phyloP scores from a whole-genome alignment of 805 yeast species.

The Zygotorulaspora danielsina region DNA sequence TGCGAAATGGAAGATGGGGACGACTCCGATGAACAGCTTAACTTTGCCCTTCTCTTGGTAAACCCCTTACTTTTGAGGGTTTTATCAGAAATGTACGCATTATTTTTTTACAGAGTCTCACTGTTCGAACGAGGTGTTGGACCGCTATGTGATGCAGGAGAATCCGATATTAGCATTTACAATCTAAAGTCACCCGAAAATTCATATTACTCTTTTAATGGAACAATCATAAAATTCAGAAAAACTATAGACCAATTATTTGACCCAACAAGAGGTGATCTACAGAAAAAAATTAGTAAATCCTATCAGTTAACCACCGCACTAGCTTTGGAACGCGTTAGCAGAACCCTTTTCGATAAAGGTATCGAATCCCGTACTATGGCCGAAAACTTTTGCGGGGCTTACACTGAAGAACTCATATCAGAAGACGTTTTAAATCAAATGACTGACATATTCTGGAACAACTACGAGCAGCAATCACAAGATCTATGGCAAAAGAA shows the following conservation, averaged over 20 bases:
- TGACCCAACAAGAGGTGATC: slow-evolving; percentile 8
- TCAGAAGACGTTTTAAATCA: slow-evolving; percentile 17
- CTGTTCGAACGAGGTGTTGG: slow-evolving; percentile 20
- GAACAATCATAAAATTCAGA: slow-evolving; percentile 14
- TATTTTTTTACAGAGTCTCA: slow-evolving; percentile 22
- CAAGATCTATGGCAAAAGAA: slow-evolving; percentile 21
- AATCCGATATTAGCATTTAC: slow-evolving; percentile 7
- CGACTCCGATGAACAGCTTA: slow-evolving; percentile 3
- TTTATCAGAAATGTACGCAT: slow-evolving; percentile 24
- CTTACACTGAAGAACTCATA: slow-evolving; percentile 8
- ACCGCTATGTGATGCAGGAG: slow-evolving; percentile 11
- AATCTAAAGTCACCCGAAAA: slow-evolving; percentile 13
- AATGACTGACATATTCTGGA: slow-evolving; percentile 20
- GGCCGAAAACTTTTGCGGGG: slow-evolving; percentile 16
- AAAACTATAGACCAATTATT: slow-evolving; percentile 20
- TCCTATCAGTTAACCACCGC: slow-evolving; percentile 21
- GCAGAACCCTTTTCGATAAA: slow-evolving; percentile 22
- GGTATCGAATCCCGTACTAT: slow-evolving; percentile 21
- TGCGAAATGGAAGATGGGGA: slow-evolving; percentile 11
- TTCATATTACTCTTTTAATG: slow-evolving; percentile 15
- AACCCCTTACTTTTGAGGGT: slow-evolving; percentile 23
- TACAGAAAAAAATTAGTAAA: slow-evolving; percentile 13
- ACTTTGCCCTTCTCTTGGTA: slow-evolving; percentile 18
- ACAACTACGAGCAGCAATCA: slow-evolving; percentile 18
- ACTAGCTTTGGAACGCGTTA: slow-evolving; percentile 24